A percentile compares a stretch with the other conserved stretches of the same genome.
Conservation (phyloP, 176 grass and related monocot species). For the Aegilops bicornis region DNA sequence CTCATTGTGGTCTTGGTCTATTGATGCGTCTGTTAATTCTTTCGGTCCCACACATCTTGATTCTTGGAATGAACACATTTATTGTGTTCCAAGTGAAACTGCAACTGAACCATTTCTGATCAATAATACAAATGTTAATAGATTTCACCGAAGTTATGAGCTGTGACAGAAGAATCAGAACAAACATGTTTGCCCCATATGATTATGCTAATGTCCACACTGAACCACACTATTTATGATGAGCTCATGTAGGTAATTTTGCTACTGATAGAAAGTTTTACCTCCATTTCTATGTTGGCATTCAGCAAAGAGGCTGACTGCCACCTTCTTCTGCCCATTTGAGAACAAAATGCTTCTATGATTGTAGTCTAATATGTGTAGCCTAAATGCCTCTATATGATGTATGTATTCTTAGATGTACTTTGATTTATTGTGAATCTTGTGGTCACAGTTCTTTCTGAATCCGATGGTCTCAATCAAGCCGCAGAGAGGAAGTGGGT, state of each 20-base stretch:
- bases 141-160: neutral
- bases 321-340: neutral
- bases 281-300: neutral
- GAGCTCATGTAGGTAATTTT: neutral
- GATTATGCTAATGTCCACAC: neutral
- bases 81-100: neutral
- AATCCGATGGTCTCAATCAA: too few relatives aligned
- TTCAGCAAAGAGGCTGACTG: neutral
- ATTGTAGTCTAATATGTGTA: neutral
- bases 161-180: neutral
- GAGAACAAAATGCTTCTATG: neutral
- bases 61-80: neutral
- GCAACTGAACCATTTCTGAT: neutral
- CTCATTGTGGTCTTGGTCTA: neutral
- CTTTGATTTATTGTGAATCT: too few relatives aligned
- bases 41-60: neutral
- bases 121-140: neutral
- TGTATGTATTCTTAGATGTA: too few relatives aligned
- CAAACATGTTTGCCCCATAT: neutral
- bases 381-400: too few relatives aligned
- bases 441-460: too few relatives aligned
- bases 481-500: too few relatives aligned
- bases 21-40: neutral
- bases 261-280: neutral
- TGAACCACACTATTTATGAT: neutral